Base-by-base conservation (phyloP, 2,329 filamentous ascomycete genomes). In the Gaeumannomyces sp. region DNA sequence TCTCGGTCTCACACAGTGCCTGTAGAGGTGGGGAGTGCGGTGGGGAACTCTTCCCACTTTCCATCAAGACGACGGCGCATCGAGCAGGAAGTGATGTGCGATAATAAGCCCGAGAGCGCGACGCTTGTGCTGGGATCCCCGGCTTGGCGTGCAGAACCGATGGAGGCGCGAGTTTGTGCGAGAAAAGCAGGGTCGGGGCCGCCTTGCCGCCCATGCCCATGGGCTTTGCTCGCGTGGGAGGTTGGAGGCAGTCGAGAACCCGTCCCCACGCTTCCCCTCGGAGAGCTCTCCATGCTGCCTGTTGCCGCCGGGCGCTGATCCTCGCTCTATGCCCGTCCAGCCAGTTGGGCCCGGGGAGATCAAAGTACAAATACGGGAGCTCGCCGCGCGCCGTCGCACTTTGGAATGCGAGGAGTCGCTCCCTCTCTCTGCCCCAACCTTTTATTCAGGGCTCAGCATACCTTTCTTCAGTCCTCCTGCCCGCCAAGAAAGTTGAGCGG, bases 71-170 rank as follows among this genome's bases (percentile, higher is more conserved):
- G 45, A 25, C 45, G 57, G 19, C 11, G 27, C 27, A 59, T 28
- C 27, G 57, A 59, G 22, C 22, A 28, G 57, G 57, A 31, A 31
- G 27, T 22, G 56, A 59, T 28, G 57, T 59, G 27, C 27, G 57
- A 29, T 28, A 59, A 59, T 59, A 59, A 59, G 57, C 57, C 57
- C 57, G 57, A 59, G 57, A 29, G 10, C 13, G 14, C 27, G 57
- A 28, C 57, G 57, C 25, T 19, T 31, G 13, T 27, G 27, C 57
- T 19, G 27, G 57, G 57, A 59, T 59, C 8, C 4, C 7, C 57
- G 8, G 22, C 57, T 59, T 59, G 57, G 57, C 57, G 4, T 59
- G 57, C 57, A 59, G 57, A 29, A 29, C 57, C 14, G 57, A 28
- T 59, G 57, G 27, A n/a, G 25, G 27, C 22, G 19, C 45, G 22